Conservation (phyloP, 176 grass and related monocot genomes). For the Hsuehochloa calcarea region DNA sequence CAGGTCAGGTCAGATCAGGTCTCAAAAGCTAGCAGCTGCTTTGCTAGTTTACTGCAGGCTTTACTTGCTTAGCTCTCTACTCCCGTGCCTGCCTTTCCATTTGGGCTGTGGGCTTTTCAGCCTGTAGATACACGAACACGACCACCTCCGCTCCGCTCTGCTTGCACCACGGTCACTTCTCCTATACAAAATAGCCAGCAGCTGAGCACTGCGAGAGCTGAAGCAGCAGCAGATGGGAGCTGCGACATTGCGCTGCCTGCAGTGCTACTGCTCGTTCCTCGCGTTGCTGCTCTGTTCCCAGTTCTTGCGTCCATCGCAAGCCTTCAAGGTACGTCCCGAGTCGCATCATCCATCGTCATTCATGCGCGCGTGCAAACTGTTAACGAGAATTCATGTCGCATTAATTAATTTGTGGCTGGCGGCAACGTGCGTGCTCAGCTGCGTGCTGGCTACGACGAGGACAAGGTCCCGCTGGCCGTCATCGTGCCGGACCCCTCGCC, state of each 20-base stretch:
- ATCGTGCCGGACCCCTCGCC: constrained; percentile 56
- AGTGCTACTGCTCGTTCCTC: not conserved
- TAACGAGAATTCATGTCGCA: not conserved
- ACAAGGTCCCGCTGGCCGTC: constrained; percentile 45
- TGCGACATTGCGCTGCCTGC: not conserved
- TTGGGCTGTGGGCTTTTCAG: constrained; percentile 14
- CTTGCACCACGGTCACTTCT: not conserved
- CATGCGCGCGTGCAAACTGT: not conserved
- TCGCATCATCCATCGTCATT: not conserved
- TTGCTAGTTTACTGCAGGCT: constrained; percentile 19
- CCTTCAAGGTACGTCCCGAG: constrained; percentile 43
- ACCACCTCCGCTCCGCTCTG: not conserved
- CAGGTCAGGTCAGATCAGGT: too few species aligned
- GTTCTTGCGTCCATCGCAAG: constrained; percentile 26
- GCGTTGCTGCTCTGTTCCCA: constrained; percentile 32
- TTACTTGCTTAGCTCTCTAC: not conserved
- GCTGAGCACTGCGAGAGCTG: not conserved
- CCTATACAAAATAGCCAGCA: not conserved
- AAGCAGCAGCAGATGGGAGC: not conserved
- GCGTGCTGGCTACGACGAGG: not conserved
- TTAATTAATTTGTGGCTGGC: not conserved
- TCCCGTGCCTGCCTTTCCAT: not conserved
- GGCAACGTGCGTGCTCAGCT: not conserved
- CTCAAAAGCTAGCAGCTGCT: not conserved
- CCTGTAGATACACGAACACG: too few species aligned